Evolutionary conservation across 148 eudicot genomes (phyloP), one percentile per base, ranked within the genome.

Genomic region (Rhododendron molle): DNA sequence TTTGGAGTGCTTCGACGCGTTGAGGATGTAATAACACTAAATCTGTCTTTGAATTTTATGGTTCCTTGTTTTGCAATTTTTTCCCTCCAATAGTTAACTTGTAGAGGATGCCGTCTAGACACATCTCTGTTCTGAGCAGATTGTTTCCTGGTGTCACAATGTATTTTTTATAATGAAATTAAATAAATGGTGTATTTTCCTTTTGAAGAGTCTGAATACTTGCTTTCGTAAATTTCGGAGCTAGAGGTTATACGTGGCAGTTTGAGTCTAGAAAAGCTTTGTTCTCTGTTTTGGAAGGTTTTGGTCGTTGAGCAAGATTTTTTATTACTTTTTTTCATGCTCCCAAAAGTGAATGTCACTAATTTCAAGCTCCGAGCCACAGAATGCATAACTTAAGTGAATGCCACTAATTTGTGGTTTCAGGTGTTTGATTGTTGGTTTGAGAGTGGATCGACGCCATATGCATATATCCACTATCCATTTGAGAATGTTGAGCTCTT

Each of bases 371-470:
- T 47, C 50, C 50, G 0, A 47, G 10, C 50, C 50, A 10, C 50
- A 47, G 40, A 38, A 38, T 38, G 40, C 40, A 38, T 38, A 38
- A 38, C 40, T 38, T 38, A 38, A 38, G 5, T 38, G 40, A 38
- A 38, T 38, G 40, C 40, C 5, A 12, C 49, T 21, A 40, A 18
- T 76, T 77, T 21, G 1, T 82, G 52, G 30, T 85, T 88, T 85
- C 90, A 95, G 98, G 98, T 97, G 49, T 97, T 97, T 89, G 99
- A 94, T 92, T 97, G 99, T 91, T 97, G 99, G 99, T 97, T 97
- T 85, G 98, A 97, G 90, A 97, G 99, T 89, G 99, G 99, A 85
- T 93, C 98, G 78, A 97, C 95, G 99, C 99, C 99, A 47, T 97
- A 95, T 88, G 99, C 99, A 38, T 94, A 93, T 84, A 94, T 97